Conservation (phyloP, 805 yeast genomes). For the Lachancea kluyveri region DNA sequence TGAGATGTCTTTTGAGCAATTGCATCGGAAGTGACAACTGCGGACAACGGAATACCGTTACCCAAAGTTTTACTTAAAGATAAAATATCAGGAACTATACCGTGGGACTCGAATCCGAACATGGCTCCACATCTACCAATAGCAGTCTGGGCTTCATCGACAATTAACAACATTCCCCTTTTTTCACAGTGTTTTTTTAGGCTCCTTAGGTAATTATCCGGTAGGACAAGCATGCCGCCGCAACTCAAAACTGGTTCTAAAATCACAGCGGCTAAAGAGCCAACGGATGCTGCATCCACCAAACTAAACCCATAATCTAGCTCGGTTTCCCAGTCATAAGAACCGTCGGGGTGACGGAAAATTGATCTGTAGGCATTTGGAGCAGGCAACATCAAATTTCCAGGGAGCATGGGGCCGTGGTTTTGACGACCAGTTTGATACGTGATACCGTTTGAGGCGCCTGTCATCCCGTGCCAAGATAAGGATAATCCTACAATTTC, state of each 20-base stretch:
- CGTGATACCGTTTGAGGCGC: slow-evolving; percentile 22
- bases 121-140: slow-evolving; percentile 49
- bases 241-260: slow-evolving; percentile 48
- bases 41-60: slow-evolving; percentile 32
- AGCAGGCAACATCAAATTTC: slow-evolving; percentile 23
- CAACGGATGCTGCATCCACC: slow-evolving; percentile 23
- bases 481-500: slow-evolving; percentile 26
- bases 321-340: slow-evolving; percentile 28
- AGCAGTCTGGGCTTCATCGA: slow-evolving; percentile 52
- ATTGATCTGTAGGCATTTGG: slow-evolving; percentile 26
- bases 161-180: slow-evolving; percentile 42
- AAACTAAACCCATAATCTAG: slow-evolving; percentile 24
- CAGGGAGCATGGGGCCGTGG: slow-evolving; percentile 26
- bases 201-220: slow-evolving; percentile 26
- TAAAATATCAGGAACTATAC: slow-evolving; percentile 30
- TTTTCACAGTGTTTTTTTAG: slow-evolving; percentile 28
- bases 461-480: slow-evolving; percentile 30
- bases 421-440: slow-evolving; percentile 25
- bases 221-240: slow-evolving; percentile 45
- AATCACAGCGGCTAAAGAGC: slow-evolving; percentile 45
- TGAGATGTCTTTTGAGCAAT: slow-evolving; percentile 20
- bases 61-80: slow-evolving; percentile 30
- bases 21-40: slow-evolving; percentile 22
- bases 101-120: slow-evolving; percentile 32
- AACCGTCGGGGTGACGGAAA: slow-evolving; percentile 23